phyloP scores from a whole-genome alignment of 495 filamentous ascomycete species.

The Opeltia flavorubescens region DNA sequence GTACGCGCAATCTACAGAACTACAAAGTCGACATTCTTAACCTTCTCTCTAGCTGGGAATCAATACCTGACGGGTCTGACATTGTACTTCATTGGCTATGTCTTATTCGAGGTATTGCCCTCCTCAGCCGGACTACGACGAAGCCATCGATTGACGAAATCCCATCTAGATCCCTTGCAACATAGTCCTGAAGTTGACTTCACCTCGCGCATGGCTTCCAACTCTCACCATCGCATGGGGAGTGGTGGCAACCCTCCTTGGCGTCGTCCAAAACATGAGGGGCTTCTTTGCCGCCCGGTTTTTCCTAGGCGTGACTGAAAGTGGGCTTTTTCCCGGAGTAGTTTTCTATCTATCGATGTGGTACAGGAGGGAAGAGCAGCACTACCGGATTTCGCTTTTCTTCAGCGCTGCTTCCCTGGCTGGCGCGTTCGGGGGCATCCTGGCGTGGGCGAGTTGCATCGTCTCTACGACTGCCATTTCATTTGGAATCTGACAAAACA shows the following conservation, averaged over 20 bases:
- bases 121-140: too few relatives aligned
- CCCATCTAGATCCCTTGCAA: slow-evolving; percentile 49
- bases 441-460: slow-evolving; percentile 39
- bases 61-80: slow-evolving; percentile 61
- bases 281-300: slow-evolving; percentile 52
- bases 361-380: slow-evolving; percentile 60
- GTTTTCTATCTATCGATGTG: slow-evolving; percentile 80
- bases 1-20: slow-evolving; percentile 11
- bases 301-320: slow-evolving; percentile 35
- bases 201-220: slow-evolving; percentile 46
- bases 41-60: slow-evolving; percentile 39
- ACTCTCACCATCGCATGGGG: slow-evolving; percentile 43
- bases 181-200: slow-evolving; percentile 56
- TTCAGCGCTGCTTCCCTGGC: slow-evolving; percentile 61
- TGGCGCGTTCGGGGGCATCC: slow-evolving; percentile 65
- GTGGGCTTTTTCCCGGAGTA: slow-evolving; percentile 53
- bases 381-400: slow-evolving; percentile 62
- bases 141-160: too few relatives aligned
- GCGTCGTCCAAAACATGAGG: slow-evolving; percentile 49
- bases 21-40: too few relatives aligned
- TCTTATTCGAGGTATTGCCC: slow-evolving; percentile 41
- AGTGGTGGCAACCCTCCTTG: slow-evolving; percentile 56
- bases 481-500: not conserved
- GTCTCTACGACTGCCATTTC: not conserved
- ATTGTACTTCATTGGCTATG: slow-evolving; percentile 65